Evolutionary conservation across 176 grass and related monocot genomes (phyloP), one percentile per base, ranked within the genome.

Genomic region (Aegilops longissima): DNA sequence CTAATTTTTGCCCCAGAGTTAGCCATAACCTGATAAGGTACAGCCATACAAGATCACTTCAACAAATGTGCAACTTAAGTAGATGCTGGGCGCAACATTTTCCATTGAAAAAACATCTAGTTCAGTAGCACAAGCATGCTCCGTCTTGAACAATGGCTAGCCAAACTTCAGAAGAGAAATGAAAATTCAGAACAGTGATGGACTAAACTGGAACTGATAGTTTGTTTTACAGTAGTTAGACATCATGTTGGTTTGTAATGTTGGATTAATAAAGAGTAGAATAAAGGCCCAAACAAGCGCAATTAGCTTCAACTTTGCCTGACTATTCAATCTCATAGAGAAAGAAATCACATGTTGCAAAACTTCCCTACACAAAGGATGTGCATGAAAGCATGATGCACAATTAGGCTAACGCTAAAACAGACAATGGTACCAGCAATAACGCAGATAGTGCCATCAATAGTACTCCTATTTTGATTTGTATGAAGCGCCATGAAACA

Each of bases 1-100:
- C 93, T 98, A 81, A 98, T 92, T 91, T 98, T 98, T 76, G 94
- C 96, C 4, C 88, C 91, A 35, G 96, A 95, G 85, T 92, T 95
- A 12, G 23, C 80, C 90, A 95, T 95, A 75, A 95, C 93, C 93
- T 92, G 81, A 17, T 51, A 59, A 78, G 79, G 49, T 76, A 80
- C 4, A 52, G 49, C 49, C 49, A 52, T 52, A 52, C 42, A 24
- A 2, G 23, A 49, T 79, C 39, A 78, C 67, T 66, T 83, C 17
- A 62, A 84, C 12, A 66, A 66, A 66, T 17, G 63, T 66, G 66
- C 21, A 14, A 25, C 10, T 51, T 51, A 51, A 51, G 13, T 5
- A 86, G 5, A 51, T 64, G 36, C 61, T 49, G 70, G 51, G 12
- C 71, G 30, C 18, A 54, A 52, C 66, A 52, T 49, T 72, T 31